Evolutionary conservation across 2,329 filamentous ascomycete species (phyloP).

Genomic region (Penicillium expansum): DNA sequence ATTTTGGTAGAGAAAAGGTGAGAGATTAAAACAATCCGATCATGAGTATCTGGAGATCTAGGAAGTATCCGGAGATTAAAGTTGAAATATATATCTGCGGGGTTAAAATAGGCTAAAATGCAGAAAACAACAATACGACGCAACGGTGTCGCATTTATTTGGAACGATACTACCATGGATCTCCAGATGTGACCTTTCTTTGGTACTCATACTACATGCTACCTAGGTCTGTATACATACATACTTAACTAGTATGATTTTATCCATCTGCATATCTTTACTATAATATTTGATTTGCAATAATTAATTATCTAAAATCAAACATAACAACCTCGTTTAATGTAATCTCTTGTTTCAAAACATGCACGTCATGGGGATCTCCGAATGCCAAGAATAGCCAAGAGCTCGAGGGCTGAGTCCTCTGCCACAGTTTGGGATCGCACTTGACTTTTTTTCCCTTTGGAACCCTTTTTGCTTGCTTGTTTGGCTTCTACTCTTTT

Average conservation of each 20-base stretch:
- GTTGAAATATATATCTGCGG: conserved; percentile 8
- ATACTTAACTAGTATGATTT: too few species aligned
- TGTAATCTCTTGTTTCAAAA: neutral
- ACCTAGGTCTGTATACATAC: too few species aligned
- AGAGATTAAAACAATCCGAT: neutral
- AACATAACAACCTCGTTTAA: neutral
- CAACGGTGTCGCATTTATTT: neutral
- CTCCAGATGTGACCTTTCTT: conserved; percentile 12
- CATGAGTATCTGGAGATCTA: neutral
- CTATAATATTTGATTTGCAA: too few species aligned
- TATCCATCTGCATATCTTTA: too few species aligned
- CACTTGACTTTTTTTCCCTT: neutral
- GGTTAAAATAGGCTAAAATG: neutral
- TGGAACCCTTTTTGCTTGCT: neutral
- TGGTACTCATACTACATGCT: too few species aligned
- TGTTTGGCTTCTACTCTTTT: neutral
- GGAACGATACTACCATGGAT: conserved; percentile 18
- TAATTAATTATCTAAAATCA: too few species aligned
- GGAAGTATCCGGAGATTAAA: neutral
- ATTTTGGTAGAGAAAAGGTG: conserved; percentile 8
- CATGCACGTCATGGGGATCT: conserved; percentile 4
- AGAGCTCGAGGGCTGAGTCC: conserved; percentile 6
- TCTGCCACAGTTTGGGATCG: neutral
- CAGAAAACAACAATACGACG: neutral
- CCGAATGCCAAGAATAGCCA: neutral